Conservation (phyloP, 2,329 filamentous ascomycete genomes). For the Neonectria sp. region DNA sequence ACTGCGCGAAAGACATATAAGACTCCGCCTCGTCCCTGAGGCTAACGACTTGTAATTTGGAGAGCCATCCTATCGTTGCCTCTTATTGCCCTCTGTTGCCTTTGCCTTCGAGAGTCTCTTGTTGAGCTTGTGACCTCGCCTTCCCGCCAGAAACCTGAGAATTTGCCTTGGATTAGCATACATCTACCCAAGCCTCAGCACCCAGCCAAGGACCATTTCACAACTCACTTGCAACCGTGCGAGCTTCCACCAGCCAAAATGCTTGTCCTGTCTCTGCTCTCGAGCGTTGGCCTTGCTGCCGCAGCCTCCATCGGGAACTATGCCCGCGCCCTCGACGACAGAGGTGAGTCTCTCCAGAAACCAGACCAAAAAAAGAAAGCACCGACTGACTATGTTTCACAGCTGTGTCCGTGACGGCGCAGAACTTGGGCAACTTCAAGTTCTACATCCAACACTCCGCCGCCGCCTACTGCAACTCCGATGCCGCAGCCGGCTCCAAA, state of each 20-base stretch:
- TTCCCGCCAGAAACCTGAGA: background rate
- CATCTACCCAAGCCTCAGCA: background rate
- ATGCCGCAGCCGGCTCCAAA: constrained; percentile 53
- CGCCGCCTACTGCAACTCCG: constrained; percentile 69
- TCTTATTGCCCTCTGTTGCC: background rate
- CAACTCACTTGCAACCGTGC: background rate
- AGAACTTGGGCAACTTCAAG: constrained; percentile 57
- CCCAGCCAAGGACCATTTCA: too few relatives aligned
- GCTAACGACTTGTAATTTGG: constrained; percentile 17
- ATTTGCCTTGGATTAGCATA: background rate
- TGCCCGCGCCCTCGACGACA: constrained; percentile 46
- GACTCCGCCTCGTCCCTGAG: constrained; percentile 18
- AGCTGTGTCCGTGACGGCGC: constrained; percentile 44
- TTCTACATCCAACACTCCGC: constrained; percentile 68
- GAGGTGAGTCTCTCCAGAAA: constrained; percentile 49
- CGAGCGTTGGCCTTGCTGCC: constrained; percentile 44
- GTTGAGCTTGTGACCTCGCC: background rate
- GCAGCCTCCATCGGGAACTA: constrained; percentile 48
- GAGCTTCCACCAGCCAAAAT: constrained; percentile 35
- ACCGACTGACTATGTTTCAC: background rate
- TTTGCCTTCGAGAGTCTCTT: background rate
- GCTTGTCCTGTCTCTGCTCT: constrained; percentile 45
- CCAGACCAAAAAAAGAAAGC: background rate
- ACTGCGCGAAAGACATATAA: constrained; percentile 29
- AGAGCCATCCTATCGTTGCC: constrained; percentile 19